These are phyloP conservation scores for Rubia peregrina DNA, from an alignment of 305 asterid species.

Conservation along the genomic window DNA sequence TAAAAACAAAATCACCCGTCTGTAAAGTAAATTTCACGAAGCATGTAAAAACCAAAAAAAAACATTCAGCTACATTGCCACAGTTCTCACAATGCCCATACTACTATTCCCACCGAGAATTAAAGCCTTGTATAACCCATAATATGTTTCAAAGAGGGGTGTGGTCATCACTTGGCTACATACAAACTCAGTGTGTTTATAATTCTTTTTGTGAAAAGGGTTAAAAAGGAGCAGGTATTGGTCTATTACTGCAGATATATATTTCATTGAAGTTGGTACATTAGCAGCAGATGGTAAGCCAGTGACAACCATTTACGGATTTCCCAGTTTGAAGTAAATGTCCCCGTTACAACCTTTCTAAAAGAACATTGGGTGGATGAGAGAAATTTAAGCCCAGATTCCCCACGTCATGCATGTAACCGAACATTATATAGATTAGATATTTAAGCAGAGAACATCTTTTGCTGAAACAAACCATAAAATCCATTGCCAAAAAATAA, in stretches of 20 bases:
- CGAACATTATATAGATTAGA: not conserved
- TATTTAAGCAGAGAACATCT: not conserved
- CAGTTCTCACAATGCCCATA: too few species aligned
- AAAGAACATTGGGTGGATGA: not conserved
- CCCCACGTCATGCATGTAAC: not conserved
- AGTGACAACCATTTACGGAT: not conserved
- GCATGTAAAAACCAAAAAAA: not conserved
- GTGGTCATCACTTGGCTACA: not conserved
- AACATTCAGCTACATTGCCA: not conserved
- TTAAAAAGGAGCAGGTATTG: not conserved
- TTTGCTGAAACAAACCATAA: not conserved
- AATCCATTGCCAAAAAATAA: not conserved
- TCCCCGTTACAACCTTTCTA: not conserved
- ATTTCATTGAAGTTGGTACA: not conserved
- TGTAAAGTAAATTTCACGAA: not conserved
- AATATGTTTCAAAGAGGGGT: not conserved
- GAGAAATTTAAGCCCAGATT: not conserved
- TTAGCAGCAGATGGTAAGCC: not conserved
- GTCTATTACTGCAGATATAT: not conserved
- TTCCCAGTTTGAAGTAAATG: not conserved
- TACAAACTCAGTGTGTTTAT: not conserved
- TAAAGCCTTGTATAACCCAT: not conserved
- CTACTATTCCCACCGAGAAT: not conserved
- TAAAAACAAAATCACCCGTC: not conserved
- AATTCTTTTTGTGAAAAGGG: not conserved